Evolutionary conservation across 768 basidiomycete species (phyloP), one percentile per base, ranked within the genome.

Genomic region (Mycena pura): DNA sequence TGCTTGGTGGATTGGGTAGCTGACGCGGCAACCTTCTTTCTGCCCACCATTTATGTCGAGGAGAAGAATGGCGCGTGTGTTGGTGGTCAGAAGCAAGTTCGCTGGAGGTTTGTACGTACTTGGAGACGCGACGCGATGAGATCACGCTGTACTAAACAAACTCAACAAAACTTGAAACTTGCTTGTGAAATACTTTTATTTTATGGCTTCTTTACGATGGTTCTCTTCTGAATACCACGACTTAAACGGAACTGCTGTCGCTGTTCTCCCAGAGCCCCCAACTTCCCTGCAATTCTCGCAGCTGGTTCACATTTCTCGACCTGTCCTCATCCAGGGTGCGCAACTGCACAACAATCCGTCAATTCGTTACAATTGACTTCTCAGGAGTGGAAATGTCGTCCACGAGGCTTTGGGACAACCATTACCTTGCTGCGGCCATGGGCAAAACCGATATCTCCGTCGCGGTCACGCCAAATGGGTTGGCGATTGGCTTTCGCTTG

Each of bases 401-500:
- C 29, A 69, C 76, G 39, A 70, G 76, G 13, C 79, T 79, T 40
- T 96, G 94, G 95, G 79, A 84, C 11, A 77, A 88, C 69, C 77
- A 84, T 46, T 89, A 90, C 69, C 82, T 95, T 13, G 69, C 74
- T 13, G 65, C 78, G n/a, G 72, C 70, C 48, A 86, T 92, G 82
- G 86, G 81, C 3, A 74, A 83, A 5, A 73, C 72, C 25, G 52
- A 64, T 29, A 82, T 95, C 36, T 89, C 90, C 7, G 85, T 96
- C 28, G 91, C 93, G 2, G 81, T 90, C 39, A 95, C 94, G 6
- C 92, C 93, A 0, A 86, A 93, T 62, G 94, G 93, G 94, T 93
- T 63, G 64, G 82, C 41, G 7, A 36, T 43, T 45, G 1, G 11
- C 60, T 14, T 36, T 21, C 7, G 19, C 15, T 59, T n/a, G 25